Percentiles rank a stretch among this genome's conserved stretches.
These are phyloP conservation scores for Aspergillus steynii DNA, from an alignment of 495 filamentous ascomycete genomes.

Conservation along the genomic window DNA sequence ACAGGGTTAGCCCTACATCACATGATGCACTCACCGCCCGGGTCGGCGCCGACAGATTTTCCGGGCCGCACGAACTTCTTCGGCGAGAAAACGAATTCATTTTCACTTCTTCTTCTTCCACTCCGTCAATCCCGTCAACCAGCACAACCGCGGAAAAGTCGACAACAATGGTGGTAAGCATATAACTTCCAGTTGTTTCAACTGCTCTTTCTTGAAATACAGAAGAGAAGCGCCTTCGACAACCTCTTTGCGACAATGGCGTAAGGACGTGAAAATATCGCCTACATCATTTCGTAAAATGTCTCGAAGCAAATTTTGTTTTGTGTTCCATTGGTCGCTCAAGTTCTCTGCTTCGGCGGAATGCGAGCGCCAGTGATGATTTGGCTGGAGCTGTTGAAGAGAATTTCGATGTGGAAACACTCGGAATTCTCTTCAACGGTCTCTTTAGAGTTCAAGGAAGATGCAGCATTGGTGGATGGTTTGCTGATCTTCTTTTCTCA, in stretches of 20 bases:
- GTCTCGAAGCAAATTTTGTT: constrained; percentile 45
- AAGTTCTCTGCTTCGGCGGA: constrained; percentile 14
- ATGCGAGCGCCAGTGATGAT: constrained; percentile 63
- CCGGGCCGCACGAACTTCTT: constrained; percentile 20
- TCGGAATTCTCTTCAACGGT: constrained; percentile 46
- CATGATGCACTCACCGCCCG: constrained; percentile 16
- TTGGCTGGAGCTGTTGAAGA: constrained; percentile 72
- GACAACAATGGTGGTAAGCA: constrained; percentile 57
- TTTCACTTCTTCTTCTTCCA: constrained; percentile 26
- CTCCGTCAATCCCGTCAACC: constrained; percentile 44
- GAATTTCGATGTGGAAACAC: constrained; percentile 57
- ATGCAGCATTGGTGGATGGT: constrained; percentile 73
- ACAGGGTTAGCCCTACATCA: constrained; percentile 24
- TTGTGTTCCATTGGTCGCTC: constrained; percentile 28
- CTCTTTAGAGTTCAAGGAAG: constrained; percentile 95
- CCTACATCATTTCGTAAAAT: constrained; percentile 32
- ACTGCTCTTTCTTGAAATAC: constrained; percentile 14
- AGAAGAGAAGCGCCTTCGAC: constrained; percentile 29
- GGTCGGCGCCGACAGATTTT: constrained; percentile 39
- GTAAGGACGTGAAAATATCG: constrained; percentile 28
- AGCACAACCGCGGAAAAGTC: constrained; percentile 43
- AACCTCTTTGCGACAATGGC: constrained; percentile 37
- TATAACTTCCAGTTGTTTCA: constrained; percentile 29
- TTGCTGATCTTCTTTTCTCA: constrained; percentile 99
- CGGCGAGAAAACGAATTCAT: constrained; percentile 24